Evolutionary conservation across 2,329 filamentous ascomycete genomes (phyloP).

Genomic region (Claviceps sp.): DNA sequence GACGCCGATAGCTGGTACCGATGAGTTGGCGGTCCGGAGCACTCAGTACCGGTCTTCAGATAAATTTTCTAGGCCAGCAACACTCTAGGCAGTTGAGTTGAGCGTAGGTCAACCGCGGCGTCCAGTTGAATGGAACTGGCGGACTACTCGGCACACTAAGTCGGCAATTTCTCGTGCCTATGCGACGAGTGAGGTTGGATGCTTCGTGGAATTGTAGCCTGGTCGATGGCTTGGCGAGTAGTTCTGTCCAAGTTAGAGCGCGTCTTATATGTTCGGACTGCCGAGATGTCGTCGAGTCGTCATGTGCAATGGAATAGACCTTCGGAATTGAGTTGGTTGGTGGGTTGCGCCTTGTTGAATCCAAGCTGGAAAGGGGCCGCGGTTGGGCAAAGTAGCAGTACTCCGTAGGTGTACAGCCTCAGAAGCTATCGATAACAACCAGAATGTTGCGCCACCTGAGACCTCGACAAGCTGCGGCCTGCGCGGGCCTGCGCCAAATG

Average conservation of each 20-base stretch:
- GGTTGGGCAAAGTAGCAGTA: not conserved
- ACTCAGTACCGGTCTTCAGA: constrained; percentile 1
- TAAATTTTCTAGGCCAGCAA: not conserved
- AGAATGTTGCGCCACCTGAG: too few relatives aligned
- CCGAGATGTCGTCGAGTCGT: not conserved
- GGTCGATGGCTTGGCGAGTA: not conserved
- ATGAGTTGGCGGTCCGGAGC: not conserved
- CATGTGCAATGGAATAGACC: not conserved
- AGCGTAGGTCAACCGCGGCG: not conserved
- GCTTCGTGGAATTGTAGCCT: not conserved
- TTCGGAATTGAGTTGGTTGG: not conserved
- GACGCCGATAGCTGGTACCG: constrained; percentile 5
- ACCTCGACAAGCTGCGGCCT: too few relatives aligned
- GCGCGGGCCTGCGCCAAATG: too few relatives aligned
- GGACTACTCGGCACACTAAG: not conserved
- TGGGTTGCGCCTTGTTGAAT: not conserved
- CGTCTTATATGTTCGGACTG: not conserved
- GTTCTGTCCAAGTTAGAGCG: too few relatives aligned
- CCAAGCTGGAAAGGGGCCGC: constrained; percentile 1
- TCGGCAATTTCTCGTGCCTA: not conserved
- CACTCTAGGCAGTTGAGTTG: not conserved
- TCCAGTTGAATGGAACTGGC: not conserved
- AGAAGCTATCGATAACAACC: constrained; percentile 3
- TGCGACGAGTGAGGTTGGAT: not conserved
- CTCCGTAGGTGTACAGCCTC: not conserved